These are phyloP conservation scores for Usnea hakonensis DNA, from an alignment of 495 filamentous ascomycete genomes.

Conservation along the genomic window DNA sequence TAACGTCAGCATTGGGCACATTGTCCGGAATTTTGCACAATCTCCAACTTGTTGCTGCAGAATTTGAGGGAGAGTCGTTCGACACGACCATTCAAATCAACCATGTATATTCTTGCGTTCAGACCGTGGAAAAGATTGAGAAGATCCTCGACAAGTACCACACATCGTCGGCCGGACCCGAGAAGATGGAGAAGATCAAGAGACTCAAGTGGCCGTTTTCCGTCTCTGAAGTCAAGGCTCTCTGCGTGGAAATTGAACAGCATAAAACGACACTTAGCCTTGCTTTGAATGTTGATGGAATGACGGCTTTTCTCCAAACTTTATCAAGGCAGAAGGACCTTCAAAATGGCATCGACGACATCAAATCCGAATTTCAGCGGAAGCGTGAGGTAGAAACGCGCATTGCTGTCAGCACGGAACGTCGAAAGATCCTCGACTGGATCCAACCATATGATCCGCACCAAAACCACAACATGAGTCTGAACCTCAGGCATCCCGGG, in stretches of 20 bases:
- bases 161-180: background rate
- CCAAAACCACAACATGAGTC: constrained; percentile 25
- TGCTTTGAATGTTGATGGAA: constrained; percentile 28
- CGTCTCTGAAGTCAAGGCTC: constrained; percentile 22
- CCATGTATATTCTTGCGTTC: constrained; percentile 22
- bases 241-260: constrained; percentile 25
- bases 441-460: constrained; percentile 26
- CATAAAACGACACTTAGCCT: constrained; percentile 29
- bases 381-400: constrained; percentile 20
- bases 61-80: constrained; percentile 23
- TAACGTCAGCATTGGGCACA: constrained; percentile 20
- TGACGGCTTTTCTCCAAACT: constrained; percentile 19
- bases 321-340: constrained; percentile 15
- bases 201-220: constrained; percentile 26
- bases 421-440: constrained; percentile 25
- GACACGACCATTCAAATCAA: constrained; percentile 19
- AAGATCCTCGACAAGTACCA: constrained; percentile 13
- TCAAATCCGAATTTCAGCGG: constrained; percentile 4
- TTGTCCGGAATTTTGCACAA: constrained; percentile 30
- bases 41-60: constrained; percentile 22
- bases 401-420: constrained; percentile 19
- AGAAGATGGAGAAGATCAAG: constrained; percentile 2
- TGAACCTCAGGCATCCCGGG: constrained; percentile 27
- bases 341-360: constrained; percentile 3
- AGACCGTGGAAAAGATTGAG: constrained; percentile 20